These are phyloP conservation scores for Teratosphaeria destructans DNA, from an alignment of 2,329 filamentous ascomycete species.

Conservation along the genomic window DNA sequence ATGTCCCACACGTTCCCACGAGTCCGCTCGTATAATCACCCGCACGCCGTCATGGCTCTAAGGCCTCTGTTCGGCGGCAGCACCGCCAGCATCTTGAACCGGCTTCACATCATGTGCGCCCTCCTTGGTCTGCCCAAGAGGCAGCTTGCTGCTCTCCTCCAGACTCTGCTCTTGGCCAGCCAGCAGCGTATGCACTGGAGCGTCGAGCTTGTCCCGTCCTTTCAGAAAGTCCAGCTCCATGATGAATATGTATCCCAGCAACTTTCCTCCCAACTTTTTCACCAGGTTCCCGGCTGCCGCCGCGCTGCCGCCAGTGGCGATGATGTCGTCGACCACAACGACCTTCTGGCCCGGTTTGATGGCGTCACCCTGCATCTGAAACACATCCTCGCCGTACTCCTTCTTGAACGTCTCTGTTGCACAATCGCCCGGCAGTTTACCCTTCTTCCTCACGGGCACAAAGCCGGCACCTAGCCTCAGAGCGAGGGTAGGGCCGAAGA, in stretches of 20 bases:
- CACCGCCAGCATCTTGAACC: constrained; percentile 14
- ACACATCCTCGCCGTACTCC: constrained; percentile 90
- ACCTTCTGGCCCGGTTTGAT: constrained; percentile 82
- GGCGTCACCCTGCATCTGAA: constrained; percentile 86
- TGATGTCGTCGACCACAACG: constrained; percentile 92
- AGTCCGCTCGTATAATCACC: background rate
- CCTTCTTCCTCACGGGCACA: constrained; percentile 87
- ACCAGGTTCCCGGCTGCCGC: constrained; percentile 79
- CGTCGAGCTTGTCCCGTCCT: constrained; percentile 78
- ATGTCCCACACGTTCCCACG: background rate
- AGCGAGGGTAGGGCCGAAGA: constrained; percentile 86
- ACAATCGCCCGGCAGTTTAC: constrained; percentile 86
- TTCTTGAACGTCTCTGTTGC: constrained; percentile 82
- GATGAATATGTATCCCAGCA: constrained; percentile 88
- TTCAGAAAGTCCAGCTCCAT: constrained; percentile 91
- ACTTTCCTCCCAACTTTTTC: constrained; percentile 70
- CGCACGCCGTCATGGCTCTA: background rate
- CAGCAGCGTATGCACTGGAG: constrained; percentile 74
- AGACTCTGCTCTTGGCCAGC: constrained; percentile 45
- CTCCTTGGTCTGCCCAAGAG: constrained; percentile 14
- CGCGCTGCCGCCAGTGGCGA: constrained; percentile 92
- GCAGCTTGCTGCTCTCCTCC: constrained; percentile 8
- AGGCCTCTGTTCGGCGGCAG: constrained; percentile 10
- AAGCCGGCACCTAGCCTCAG: constrained; percentile 74
- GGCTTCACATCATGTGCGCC: constrained; percentile 10